Evolutionary conservation across 2,329 filamentous ascomycete genomes (phyloP), one percentile per base, ranked within the genome.

Genomic region (Sclerotiophoma versabilis): DNA sequence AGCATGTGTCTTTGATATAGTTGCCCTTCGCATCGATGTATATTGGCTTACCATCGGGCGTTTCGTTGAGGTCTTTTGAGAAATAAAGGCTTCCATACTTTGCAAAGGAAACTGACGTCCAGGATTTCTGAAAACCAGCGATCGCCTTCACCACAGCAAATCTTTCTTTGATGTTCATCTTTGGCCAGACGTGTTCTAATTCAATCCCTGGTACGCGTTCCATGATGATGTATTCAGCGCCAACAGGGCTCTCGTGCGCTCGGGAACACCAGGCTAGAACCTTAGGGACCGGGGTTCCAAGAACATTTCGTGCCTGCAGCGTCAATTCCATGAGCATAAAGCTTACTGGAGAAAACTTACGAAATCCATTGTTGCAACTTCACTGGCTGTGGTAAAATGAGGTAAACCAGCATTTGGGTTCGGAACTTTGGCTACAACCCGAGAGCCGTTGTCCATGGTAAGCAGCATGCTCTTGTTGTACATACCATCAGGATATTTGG

Each of bases 361-460:
- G 47, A 70, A 71, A 25, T 70, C 64, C 71, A 75, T 74, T 12
- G 74, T 76, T 2, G 75, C 75, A 30, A 73, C 73, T 59, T 75
- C 72, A 42, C 70, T 75, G 7, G 74, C 73, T 19, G 72, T 76
- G 7, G 69, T 74, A 25, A 66, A 70, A 51, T 73, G 71, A 26
- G 65, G 53, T 29, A 57, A 23, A 5, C 74, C 74, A 53, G 71
- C 70, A 58, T 74, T 75, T 15, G 72, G 72, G 56, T 73, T 72
- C 2, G 72, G 74, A n/a, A 77, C 49, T 59, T 73, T 76, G 6
- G 71, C 75, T 17, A 76, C 62, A 4, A 75, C 64, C 56, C 72
- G 52, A 42, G 58, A 59, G 10, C 70, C 68, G 54, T 76, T 55
- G 27, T 76, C 68, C 71, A 76, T 75, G 1, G 68, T 70, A 22